Base-by-base conservation (phyloP, 768 basidiomycete genomes). In the Lentinula edodes region DNA sequence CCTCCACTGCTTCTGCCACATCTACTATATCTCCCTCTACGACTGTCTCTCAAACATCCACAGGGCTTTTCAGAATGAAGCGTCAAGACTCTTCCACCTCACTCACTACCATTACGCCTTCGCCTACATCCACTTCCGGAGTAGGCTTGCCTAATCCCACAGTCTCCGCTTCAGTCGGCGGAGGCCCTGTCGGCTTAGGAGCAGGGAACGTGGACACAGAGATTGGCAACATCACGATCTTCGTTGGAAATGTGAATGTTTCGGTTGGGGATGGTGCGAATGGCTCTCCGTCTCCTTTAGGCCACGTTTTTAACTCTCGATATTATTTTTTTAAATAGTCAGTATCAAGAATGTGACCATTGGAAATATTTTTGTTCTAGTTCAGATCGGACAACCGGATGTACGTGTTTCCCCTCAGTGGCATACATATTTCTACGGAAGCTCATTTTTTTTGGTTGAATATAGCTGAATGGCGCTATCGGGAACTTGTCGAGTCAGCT, bases 331-430 rank as follows among this genome's bases (percentile, higher is more conserved):
- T 46, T 13, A n/a, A 7, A 18, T n/a, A 66, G 65, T 66, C 4
- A 66, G 64, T 16, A 42, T 66, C 23, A 60, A 32, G 20, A 66
- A 66, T 51, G 63, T 66, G 1, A 46, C 65, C 3, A 45, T 64
- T 23, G 65, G 65, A 13, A 66, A 66, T 45, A 66, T 66, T 9
- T 66, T 66, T 43, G 59, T 66, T 42, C 55, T 66, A 51, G 65
- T 66, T 8, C 65, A 66, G 51, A 66, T 66, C 23, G 65, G 65
- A 43, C 65, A 66, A 50, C 65, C 65, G 3, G 63, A 66, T 57
- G 65, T 64, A 51, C 6, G 51, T 53, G 23, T 4, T 10, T 45
- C 41, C 7, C 5, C 28, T 28, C 20, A 15, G 10, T n/a, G 5
- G 6, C 20, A 8, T 1, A 18, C 15, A 39, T 18, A 35, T 28